These are phyloP conservation scores for Platanus orientalis DNA, from an alignment of 164 flowering plant genomes.

Conservation along the genomic window DNA sequence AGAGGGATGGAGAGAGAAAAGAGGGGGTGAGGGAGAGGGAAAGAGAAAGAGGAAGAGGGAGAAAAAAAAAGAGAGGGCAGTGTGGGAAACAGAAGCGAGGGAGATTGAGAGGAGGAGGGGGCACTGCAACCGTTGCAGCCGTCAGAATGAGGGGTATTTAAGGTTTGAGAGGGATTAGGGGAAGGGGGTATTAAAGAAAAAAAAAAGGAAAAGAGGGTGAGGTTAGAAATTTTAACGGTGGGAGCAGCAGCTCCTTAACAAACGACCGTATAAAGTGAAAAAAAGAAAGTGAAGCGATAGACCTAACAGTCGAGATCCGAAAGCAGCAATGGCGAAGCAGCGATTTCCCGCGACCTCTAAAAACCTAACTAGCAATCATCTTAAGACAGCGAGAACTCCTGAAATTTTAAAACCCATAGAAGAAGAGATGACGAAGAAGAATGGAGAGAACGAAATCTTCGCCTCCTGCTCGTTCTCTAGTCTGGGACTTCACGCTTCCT, in stretches of 20 bases:
- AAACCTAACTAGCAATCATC: neutral
- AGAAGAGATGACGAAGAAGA: slow-evolving; percentile 4
- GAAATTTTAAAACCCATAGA: neutral
- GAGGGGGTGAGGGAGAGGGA: too few species aligned
- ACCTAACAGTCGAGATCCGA: neutral
- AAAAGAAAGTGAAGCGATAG: neutral
- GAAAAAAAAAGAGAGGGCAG: too few species aligned
- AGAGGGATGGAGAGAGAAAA: neutral
- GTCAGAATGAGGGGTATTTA: too few species aligned
- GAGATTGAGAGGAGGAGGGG: too few species aligned
- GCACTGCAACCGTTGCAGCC: too few species aligned
- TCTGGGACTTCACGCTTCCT: slow-evolving; percentile 61
- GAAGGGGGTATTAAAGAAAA: neutral
- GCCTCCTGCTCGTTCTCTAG: slow-evolving; percentile 74
- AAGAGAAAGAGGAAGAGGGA: too few species aligned
- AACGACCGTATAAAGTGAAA: too few species aligned
- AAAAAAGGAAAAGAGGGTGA: neutral
- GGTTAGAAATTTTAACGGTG: too few species aligned
- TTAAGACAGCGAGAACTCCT: neutral
- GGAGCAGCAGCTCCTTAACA: too few species aligned
- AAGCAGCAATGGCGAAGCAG: neutral
- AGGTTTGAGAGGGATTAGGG: too few species aligned
- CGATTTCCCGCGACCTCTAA: neutral
- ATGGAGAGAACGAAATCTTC: slow-evolving; percentile 33
- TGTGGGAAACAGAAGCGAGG: too few species aligned